Evolutionary conservation across 768 basidiomycete genomes (phyloP).

Genomic region (Calvatia gigantea): DNA sequence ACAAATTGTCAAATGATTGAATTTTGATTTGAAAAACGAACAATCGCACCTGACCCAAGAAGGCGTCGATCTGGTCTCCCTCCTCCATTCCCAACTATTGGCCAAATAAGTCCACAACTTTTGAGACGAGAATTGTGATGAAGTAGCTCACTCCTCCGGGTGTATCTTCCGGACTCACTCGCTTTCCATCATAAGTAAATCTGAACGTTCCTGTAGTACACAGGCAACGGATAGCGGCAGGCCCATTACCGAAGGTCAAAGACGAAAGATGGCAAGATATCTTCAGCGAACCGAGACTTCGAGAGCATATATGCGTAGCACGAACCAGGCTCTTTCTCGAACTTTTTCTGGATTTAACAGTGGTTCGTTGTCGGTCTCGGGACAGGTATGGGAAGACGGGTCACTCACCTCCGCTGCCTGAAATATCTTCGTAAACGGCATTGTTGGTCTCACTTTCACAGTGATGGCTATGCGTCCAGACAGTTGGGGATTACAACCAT

Average conservation of each 20-base stretch:
- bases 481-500: too few species aligned
- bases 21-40: too few species aligned
- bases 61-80: constrained; percentile 59
- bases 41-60: constrained; percentile 49
- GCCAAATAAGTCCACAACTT: not conserved
- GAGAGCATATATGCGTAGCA: not conserved
- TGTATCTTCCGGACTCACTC: constrained; percentile 46
- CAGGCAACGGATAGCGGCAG: not conserved
- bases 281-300: not conserved
- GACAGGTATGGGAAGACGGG: not conserved
- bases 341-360: constrained; percentile 43
- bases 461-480: constrained; percentile 46
- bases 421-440: constrained; percentile 65
- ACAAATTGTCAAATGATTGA: too few species aligned
- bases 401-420: constrained; percentile 59
- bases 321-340: constrained; percentile 53
- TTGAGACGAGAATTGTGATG: not conserved
- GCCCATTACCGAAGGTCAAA: not conserved
- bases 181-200: constrained; percentile 53
- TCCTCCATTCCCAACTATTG: constrained; percentile 62
- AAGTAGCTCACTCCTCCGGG: constrained; percentile 44
- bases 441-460: constrained; percentile 63
- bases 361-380: not conserved
- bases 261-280: not conserved
- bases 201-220: constrained; percentile 52